Evolutionary conservation across 2,329 filamentous ascomycete genomes (phyloP).

Genomic region (Pseudogymnoascus sp.): DNA sequence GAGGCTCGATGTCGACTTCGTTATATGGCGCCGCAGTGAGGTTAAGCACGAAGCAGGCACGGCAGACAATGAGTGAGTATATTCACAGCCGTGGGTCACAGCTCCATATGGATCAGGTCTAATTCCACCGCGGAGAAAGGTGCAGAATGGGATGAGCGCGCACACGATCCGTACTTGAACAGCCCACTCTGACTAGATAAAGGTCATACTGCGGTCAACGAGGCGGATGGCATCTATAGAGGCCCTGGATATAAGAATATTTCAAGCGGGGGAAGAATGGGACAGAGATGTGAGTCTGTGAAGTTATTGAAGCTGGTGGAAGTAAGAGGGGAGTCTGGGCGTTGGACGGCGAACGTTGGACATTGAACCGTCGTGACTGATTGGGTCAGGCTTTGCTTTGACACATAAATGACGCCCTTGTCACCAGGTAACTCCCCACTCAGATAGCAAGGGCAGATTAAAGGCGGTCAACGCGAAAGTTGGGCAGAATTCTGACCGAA

Average conservation of each 20-base stretch:
- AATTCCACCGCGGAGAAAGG: not conserved
- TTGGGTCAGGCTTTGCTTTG: not conserved
- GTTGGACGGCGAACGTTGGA: not conserved
- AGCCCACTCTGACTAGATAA: not conserved
- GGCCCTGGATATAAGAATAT: not conserved
- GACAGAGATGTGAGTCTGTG: not conserved
- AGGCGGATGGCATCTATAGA: not conserved
- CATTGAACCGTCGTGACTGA: not conserved
- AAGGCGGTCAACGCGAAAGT: not conserved
- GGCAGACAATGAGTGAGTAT: not conserved
- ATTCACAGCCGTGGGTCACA: not conserved
- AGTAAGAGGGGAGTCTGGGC: not conserved
- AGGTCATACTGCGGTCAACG: not conserved
- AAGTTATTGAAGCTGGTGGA: not conserved
- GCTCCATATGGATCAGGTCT: not conserved
- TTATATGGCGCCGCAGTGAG: not conserved
- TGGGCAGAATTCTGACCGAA: not conserved
- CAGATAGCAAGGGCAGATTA: not conserved
- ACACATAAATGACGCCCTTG: slow-evolving; percentile 7
- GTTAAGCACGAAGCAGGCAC: not conserved
- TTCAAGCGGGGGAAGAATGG: not conserved
- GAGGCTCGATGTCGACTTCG: not conserved
- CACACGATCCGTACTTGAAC: not conserved
- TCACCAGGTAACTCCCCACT: not conserved
- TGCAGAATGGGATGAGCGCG: not conserved